Percentiles rank a stretch among this genome's conserved stretches.
phyloP scores from a whole-genome alignment of 1,284 basidiomycete species.

The Pseudozyma sp. region DNA sequence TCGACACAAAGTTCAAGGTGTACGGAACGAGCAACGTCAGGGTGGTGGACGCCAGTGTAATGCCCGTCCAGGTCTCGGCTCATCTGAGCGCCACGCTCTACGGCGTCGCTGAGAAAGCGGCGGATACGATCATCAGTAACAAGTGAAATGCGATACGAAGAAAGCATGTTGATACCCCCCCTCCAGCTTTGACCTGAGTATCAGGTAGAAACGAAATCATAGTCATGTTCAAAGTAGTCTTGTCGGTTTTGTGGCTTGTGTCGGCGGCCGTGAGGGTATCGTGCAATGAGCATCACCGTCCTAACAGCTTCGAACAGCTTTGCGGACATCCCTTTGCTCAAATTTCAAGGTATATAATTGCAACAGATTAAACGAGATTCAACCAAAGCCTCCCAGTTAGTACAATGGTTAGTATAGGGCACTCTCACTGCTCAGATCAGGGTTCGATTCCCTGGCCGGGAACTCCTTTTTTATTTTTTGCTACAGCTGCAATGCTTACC shows the following conservation, averaged over 20 bases:
- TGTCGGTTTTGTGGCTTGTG: too few relatives aligned
- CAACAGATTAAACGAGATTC: not conserved
- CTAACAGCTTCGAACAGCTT: too few relatives aligned
- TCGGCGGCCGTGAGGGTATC: too few relatives aligned
- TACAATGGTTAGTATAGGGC: slow-evolving; percentile 31
- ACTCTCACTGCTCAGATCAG: slow-evolving; percentile 49
- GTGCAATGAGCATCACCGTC: too few relatives aligned
- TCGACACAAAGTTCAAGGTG: slow-evolving; percentile 65
- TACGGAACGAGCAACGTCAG: slow-evolving; percentile 67
- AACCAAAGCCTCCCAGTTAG: slow-evolving; percentile 16
- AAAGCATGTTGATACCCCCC: not conserved
- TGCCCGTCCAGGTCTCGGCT: slow-evolving; percentile 54
- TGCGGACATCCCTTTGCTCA: too few relatives aligned
- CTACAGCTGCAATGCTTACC: not conserved
- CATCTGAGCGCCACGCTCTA: slow-evolving; percentile 59
- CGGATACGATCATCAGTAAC: slow-evolving; percentile 30
- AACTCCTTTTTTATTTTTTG: slow-evolving; percentile 19
- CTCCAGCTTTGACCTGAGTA: too few relatives aligned
- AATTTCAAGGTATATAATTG: not conserved
- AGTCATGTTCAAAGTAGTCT: too few relatives aligned
- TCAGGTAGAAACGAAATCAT: too few relatives aligned
- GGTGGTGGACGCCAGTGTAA: slow-evolving; percentile 58
- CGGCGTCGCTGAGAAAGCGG: slow-evolving; percentile 57
- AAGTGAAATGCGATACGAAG: not conserved
- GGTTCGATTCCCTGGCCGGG: slow-evolving; percentile 58